Evolutionary conservation across 257 asterid species (phyloP).

Genomic region (Leonotis leonurus): DNA sequence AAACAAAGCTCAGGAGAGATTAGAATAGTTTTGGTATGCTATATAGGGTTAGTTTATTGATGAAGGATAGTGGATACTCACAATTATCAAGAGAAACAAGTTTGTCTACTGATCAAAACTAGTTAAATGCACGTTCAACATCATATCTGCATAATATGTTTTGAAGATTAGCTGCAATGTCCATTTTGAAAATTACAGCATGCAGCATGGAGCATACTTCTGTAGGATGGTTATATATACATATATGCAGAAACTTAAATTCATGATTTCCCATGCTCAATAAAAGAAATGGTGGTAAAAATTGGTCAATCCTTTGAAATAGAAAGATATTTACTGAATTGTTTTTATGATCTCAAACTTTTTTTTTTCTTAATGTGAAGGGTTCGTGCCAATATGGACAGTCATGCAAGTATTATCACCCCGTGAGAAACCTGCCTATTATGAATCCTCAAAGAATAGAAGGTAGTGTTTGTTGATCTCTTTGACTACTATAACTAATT

Average conservation of each 20-base stretch:
- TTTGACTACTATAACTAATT: neutral
- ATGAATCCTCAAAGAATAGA: slow-evolving; percentile 28
- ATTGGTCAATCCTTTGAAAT: neutral
- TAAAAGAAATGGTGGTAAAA: neutral
- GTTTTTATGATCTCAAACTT: neutral
- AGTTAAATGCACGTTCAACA: neutral
- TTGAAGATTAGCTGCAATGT: neutral
- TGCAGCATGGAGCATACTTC: neutral
- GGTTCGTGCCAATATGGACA: slow-evolving; percentile 87
- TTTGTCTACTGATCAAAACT: neutral
- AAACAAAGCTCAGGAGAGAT: neutral
- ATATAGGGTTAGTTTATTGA: neutral
- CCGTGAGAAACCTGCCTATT: slow-evolving; percentile 38
- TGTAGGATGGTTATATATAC: neutral
- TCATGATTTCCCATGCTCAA: neutral
- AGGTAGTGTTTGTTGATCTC: slow-evolving; percentile 32
- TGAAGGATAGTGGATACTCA: neutral
- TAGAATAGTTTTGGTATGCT: neutral
- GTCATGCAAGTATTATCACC: slow-evolving; percentile 82
- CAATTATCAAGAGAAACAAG: neutral
- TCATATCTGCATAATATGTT: neutral
- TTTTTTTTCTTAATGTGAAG: slow-evolving; percentile 23
- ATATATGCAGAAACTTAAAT: neutral
- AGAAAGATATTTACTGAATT: neutral
- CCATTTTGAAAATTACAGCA: slow-evolving; percentile 1